Evolutionary conservation across 495 filamentous ascomycete species (phyloP), one percentile per base, ranked within the genome.

Genomic region (Podospora bellae-mahoneyi): DNA sequence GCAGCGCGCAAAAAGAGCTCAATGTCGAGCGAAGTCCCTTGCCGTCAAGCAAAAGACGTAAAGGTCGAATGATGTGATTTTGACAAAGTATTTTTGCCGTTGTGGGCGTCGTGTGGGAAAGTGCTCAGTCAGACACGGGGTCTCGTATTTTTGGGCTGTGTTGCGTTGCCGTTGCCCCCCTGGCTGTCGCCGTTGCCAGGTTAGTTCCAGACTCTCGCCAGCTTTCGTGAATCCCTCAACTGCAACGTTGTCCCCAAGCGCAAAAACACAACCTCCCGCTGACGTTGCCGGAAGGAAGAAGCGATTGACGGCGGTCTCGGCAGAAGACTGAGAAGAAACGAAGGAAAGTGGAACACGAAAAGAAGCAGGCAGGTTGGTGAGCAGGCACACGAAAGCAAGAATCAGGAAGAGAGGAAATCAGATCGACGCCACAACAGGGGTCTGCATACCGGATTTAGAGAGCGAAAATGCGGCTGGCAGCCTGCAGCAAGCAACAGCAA

Each of bases 71-170:
- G 39, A 10, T 48, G 39, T 48, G 39, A 48, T 48, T 48, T 48
- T 48, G 39, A 13, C 15, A 48, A 48, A 48, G 2, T 48, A 10
- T 48, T 48, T 48, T 48, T 48, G 39, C 13, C 39, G 39, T 55
- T 66, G 48, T 26, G 20, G 60, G 58, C 26, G 39, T 63, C 66
- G 59, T 63, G 66, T 32, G 59, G 27, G 60, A 54, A 57, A 27
- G 54, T 19, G 61, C 61, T 68, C 66, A 64, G 60, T 55, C 32
- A 56, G 44, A 18, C 4, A 48, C 34, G 26, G 34, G 55, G 23
- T 28, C 59, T 69, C 67, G 67, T 69, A 69, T 69, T 61, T 65
- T 66, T 57, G 60, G 61, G 62, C 66, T 69, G 67, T 64, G 67
- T 64, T 64, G 56, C 67, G 55, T 34, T 58, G 60, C 44, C 44